A percentile compares a stretch with the other conserved stretches of the same genome.
Conservation (phyloP, 2,329 filamentous ascomycete species). For the Hymenoscyphus infarciens region DNA sequence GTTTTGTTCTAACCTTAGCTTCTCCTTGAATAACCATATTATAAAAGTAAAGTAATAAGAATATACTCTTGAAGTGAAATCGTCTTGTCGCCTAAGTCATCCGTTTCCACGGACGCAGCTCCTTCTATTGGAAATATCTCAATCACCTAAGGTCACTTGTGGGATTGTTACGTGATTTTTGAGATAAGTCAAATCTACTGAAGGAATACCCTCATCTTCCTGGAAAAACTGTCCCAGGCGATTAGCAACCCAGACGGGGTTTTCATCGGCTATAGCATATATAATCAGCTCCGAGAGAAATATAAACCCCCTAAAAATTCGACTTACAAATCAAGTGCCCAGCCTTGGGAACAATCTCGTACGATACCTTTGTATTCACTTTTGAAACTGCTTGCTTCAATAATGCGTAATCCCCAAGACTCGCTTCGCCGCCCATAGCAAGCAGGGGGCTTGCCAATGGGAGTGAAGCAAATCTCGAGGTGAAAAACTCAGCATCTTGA, state of each 20-base stretch:
- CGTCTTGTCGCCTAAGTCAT: neutral
- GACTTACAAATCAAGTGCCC: neutral
- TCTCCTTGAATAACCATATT: neutral
- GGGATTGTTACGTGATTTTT: neutral
- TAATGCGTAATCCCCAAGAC: neutral
- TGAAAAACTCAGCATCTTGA: neutral
- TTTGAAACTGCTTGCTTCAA: neutral
- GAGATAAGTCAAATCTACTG: conserved; percentile 1
- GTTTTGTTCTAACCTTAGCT: neutral
- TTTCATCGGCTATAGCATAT: conserved; percentile 7
- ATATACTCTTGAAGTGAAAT: neutral
- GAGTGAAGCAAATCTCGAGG: neutral
- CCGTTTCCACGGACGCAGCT: neutral
- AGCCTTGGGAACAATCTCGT: neutral
- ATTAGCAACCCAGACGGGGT: conserved; percentile 11
- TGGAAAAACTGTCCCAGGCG: conserved; percentile 1
- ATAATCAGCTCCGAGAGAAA: neutral
- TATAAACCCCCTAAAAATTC: neutral
- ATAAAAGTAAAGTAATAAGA: neutral
- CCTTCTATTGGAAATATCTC: neutral
- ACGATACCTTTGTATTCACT: neutral
- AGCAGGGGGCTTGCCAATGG: neutral
- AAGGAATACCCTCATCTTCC: conserved; percentile 2
- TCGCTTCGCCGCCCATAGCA: neutral
- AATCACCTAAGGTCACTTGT: neutral